These are phyloP conservation scores for Lyophyllum semitale DNA, from an alignment of 768 basidiomycete species.

Conservation along the genomic window DNA sequence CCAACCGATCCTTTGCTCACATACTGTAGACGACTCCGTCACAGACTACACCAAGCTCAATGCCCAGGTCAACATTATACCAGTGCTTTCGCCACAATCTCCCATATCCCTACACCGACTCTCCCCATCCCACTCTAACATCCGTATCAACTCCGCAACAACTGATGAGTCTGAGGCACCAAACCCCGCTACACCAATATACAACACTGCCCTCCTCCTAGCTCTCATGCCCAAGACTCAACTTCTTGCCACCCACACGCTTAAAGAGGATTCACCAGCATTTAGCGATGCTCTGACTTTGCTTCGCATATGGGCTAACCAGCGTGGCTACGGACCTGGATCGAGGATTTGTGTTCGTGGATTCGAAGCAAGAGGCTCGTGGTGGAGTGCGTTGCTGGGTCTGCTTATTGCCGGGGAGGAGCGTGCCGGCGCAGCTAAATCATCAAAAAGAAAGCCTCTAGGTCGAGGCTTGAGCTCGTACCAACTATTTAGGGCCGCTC, in stretches of 20 bases:
- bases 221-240: slow-evolving; percentile 48
- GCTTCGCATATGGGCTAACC: slow-evolving; percentile 88
- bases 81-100: slow-evolving; percentile 57
- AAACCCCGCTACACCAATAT: slow-evolving; percentile 67
- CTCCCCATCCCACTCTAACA: slow-evolving; percentile 74
- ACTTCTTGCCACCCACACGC: slow-evolving; percentile 53
- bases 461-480: slow-evolving; percentile 88
- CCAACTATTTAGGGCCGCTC: slow-evolving; percentile 81
- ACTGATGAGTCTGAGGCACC: slow-evolving; percentile 21
- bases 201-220: slow-evolving; percentile 74
- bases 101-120: slow-evolving; percentile 70
- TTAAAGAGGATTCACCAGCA: slow-evolving; percentile 57
- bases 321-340: slow-evolving; percentile 75
- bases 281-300: slow-evolving; percentile 78
- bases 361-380: slow-evolving; percentile 66
- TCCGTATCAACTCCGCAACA: slow-evolving; percentile 24
- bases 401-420: slow-evolving; percentile 73
- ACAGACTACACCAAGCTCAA: slow-evolving; percentile 69
- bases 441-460: slow-evolving; percentile 53
- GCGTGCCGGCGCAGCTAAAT: slow-evolving; percentile 25
- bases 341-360: slow-evolving; percentile 60
- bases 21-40: slow-evolving; percentile 44
- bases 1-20: slow-evolving; percentile 24
- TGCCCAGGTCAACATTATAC: slow-evolving; percentile 73
- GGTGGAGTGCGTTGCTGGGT: slow-evolving; percentile 69